Evolutionary conservation across 1,139 yeast species (phyloP).

Genomic region (Candida pseudocylindracea): DNA sequence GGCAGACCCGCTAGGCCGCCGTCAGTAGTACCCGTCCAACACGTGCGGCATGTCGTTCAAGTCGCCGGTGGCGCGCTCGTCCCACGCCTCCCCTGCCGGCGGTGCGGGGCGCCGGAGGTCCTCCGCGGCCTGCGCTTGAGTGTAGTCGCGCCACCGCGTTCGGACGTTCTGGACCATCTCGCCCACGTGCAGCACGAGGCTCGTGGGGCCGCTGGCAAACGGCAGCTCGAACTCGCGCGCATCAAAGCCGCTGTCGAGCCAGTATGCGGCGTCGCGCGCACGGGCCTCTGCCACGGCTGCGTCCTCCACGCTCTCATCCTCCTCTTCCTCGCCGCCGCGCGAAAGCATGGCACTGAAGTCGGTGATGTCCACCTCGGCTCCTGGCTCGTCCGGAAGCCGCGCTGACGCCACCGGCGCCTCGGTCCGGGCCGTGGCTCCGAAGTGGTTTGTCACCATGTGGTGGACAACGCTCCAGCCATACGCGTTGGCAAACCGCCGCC

Average conservation of each 20-base stretch:
- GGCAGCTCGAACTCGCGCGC: conserved; percentile 1
- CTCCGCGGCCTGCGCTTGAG: no score
- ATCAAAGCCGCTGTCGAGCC: background rate
- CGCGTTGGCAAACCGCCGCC: conserved; percentile 81
- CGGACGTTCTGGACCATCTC: background rate
- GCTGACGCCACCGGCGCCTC: background rate
- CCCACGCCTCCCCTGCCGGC: no score
- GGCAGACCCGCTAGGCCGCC: no score
- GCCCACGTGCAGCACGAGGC: background rate
- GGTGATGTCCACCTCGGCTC: background rate
- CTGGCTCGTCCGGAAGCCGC: background rate
- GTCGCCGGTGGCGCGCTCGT: no score
- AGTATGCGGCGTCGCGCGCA: background rate
- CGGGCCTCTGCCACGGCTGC: background rate
- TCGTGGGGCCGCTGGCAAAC: conserved; percentile 1
- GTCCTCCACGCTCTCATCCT: background rate
- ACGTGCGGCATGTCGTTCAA: no score
- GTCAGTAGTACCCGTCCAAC: no score
- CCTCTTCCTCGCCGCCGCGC: background rate
- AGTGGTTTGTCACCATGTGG: conserved; percentile 53
- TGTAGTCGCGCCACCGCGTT: no score
- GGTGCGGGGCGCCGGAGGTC: no score
- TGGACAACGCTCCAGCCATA: conserved; percentile 92
- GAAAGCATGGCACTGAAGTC: background rate
- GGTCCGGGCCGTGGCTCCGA: conserved; percentile 7